Evolutionary conservation across 164 flowering plant species (phyloP).

Genomic region (Tetrastigma voinierianum): DNA sequence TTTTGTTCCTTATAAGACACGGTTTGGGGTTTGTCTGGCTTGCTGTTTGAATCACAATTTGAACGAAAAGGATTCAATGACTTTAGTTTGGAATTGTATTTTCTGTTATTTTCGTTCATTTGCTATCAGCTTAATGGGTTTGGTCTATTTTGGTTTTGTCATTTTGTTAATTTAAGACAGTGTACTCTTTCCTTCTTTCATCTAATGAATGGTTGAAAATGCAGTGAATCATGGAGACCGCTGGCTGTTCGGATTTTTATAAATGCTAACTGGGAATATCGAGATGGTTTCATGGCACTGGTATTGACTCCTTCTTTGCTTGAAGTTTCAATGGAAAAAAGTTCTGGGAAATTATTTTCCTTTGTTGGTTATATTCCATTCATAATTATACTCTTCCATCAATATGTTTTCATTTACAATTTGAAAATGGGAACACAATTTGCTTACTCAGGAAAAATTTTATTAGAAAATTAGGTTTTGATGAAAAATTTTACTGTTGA

Average conservation of each 20-base stretch:
- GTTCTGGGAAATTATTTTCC: no score
- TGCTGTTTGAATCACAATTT: no score
- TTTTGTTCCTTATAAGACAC: no score
- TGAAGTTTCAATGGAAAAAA: neutral
- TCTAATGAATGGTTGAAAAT: neutral
- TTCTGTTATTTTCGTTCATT: no score
- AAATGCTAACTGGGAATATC: constrained; percentile 24
- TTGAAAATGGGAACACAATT: neutral
- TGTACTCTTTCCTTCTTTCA: neutral
- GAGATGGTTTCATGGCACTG: constrained; percentile 66
- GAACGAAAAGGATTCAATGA: no score
- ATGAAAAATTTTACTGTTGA: neutral
- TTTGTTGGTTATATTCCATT: no score
- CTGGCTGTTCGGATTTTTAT: constrained; percentile 30
- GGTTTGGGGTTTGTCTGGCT: neutral
- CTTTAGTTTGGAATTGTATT: no score
- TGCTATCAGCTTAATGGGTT: no score
- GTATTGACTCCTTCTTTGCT: constrained; percentile 25
- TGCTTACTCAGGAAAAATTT: neutral
- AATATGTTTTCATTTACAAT: no score
- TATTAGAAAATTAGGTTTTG: neutral
- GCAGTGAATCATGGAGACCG: constrained; percentile 27
- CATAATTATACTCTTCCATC: no score
- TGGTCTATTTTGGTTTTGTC: no score
- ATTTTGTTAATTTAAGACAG: no score